Conservation (phyloP, 2,329 filamentous ascomycete genomes). For the Cladosporium austrohemisphaericum region DNA sequence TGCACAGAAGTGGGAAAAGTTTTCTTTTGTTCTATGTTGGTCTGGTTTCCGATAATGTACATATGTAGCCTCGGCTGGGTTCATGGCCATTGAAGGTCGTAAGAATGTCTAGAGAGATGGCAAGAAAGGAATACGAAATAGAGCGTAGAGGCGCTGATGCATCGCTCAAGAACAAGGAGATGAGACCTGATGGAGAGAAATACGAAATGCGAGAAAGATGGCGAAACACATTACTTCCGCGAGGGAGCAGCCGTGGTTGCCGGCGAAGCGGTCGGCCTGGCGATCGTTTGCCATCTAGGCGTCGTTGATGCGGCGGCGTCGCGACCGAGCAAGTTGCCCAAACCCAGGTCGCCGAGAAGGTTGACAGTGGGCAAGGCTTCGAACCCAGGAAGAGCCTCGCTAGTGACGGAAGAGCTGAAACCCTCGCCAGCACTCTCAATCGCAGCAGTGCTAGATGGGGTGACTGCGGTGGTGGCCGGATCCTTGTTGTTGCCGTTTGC, state of each 20-base stretch:
- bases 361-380: not conserved
- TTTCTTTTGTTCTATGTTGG: too few species aligned
- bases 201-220: too few species aligned
- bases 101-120: too few species aligned
- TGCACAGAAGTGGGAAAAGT: too few species aligned
- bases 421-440: not conserved
- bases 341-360: slow-evolving; percentile 2
- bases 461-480: slow-evolving; percentile 9
- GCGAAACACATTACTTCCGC: not conserved
- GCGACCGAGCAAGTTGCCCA: not conserved
- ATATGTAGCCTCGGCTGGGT: too few species aligned
- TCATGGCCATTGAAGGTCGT: too few species aligned
- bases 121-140: not conserved
- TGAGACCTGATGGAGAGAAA: too few species aligned
- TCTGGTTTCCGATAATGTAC: too few species aligned
- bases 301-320: not conserved
- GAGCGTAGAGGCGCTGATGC: too few species aligned
- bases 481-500: slow-evolving; percentile 26
- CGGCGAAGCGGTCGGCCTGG: slow-evolving; percentile 2
- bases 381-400: slow-evolving; percentile 9
- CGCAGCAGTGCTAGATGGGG: too few species aligned
- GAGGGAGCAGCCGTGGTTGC: slow-evolving; percentile 6
- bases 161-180: too few species aligned
- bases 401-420: slow-evolving; percentile 3
- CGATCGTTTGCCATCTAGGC: slow-evolving; percentile 1